Evolutionary conservation across 2,329 filamentous ascomycete species (phyloP), one percentile per base, ranked within the genome.

Genomic region (Arthrinium puccinioides): DNA sequence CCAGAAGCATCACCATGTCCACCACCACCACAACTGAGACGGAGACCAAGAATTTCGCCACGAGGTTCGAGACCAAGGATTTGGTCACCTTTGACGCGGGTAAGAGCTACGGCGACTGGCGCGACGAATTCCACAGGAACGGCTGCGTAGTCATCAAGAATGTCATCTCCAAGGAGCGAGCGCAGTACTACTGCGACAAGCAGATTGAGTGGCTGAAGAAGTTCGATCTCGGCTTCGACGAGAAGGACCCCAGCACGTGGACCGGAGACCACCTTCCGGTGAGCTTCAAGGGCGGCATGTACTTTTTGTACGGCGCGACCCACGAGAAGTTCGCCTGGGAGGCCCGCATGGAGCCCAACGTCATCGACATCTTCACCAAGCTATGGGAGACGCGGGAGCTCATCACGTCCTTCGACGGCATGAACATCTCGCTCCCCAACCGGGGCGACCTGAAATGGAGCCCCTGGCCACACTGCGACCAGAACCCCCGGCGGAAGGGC

Each of bases 291-390:
- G 61, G 61, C 31, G 38, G 64, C 37, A 67, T 66, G 56, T 69
- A 65, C 47, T 55, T 56, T 20, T 44, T 43, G 13, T 67, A 67
- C 36, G 51, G 50, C 8, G 51, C 55, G 2, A 44, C 58, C 2
- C 64, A 69, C 35, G 66, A 69, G 48, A 60, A 64, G 42, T 59
- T 62, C 44, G 55, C 57, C 1, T 69, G 65, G 65, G 64, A 68
- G 26, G 61, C 63, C 4, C 50, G 61, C 16, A 60, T 50, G 18
- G 64, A 69, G 44, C 63, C 62, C 8, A 53, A 47, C 3, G 52
- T 69, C 3, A 45, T 67, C 21, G 56, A 62, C 1, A 50, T 58
- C 1, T 69, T 69, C 38, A 53, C 55, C 29, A 61, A 61, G 41
- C 53, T 69, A 3, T 69, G 64, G 64, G 50, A 39, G 4, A 55